Evolutionary conservation across 345 rosid species (phyloP).

Genomic region (Salix brachista): DNA sequence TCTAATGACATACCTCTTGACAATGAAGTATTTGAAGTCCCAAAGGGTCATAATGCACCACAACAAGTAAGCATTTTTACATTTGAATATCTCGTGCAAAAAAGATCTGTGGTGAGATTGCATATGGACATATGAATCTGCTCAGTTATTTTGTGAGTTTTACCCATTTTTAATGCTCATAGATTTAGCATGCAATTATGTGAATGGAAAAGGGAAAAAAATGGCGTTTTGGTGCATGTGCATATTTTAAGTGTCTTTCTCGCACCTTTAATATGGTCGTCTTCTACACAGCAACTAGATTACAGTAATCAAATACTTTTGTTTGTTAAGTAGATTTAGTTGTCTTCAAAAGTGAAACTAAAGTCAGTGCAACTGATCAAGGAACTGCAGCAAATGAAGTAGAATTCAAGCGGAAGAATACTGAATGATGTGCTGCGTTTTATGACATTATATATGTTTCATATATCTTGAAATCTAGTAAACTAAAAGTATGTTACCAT

Average conservation of each 20-base stretch:
- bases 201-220: neutral
- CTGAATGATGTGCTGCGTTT: neutral
- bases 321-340: neutral
- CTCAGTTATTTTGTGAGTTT: neutral
- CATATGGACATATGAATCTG: neutral
- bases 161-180: neutral
- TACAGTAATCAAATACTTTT: neutral
- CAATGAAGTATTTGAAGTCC: slow-evolving; percentile 60
- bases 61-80: slow-evolving; percentile 58
- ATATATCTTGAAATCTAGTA: neutral
- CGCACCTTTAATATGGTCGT: neutral
- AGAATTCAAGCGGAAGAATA: neutral
- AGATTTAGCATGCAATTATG: neutral
- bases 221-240: neutral
- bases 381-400: neutral
- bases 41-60: slow-evolving; percentile 80
- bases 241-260: neutral
- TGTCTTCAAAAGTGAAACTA: neutral
- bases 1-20: slow-evolving; percentile 77
- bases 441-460: neutral
- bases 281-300: neutral
- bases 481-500: neutral
- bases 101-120: neutral
- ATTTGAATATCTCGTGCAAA: neutral
- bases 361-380: neutral